phyloP scores from a whole-genome alignment of 352 stramenopile genomes.

The Pythium angustatum region DNA sequence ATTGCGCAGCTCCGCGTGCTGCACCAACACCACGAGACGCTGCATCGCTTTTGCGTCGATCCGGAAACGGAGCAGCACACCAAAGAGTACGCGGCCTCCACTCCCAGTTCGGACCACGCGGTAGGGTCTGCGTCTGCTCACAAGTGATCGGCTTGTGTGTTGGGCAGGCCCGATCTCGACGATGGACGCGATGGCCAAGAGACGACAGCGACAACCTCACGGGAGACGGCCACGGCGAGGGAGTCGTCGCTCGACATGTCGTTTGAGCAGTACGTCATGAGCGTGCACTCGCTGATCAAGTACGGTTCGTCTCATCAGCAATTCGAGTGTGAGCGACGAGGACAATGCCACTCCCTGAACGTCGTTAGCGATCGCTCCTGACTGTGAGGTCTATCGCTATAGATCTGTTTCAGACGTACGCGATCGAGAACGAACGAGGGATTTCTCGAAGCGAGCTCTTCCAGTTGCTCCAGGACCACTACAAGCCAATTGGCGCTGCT shows the following conservation, averaged over 20 bases:
- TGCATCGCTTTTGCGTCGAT: constrained; percentile 48
- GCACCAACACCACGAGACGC: constrained; percentile 40
- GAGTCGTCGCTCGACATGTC: constrained; percentile 29
- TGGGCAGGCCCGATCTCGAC: too few species aligned
- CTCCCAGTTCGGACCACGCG: too few species aligned
- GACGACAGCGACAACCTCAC: not conserved
- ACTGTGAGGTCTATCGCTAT: not conserved
- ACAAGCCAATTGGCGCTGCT: not conserved
- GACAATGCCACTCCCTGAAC: too few species aligned
- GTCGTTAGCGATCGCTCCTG: too few species aligned
- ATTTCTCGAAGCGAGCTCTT: constrained; percentile 61
- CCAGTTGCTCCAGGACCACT: constrained; percentile 61
- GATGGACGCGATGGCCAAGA: not conserved
- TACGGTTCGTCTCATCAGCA: constrained; percentile 45
- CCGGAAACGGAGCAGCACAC: not conserved
- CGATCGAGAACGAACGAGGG: constrained; percentile 48
- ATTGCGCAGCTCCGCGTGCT: constrained; percentile 40
- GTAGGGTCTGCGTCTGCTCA: too few species aligned
- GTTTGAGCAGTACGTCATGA: constrained; percentile 58
- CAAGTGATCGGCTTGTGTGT: too few species aligned
- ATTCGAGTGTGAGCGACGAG: constrained; percentile 53
- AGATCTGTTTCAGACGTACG: constrained; percentile 65
- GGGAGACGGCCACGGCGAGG: not conserved
- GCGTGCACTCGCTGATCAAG: constrained; percentile 44
- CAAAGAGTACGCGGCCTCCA: not conserved